Evolutionary conservation across 345 rosid species (phyloP).

Genomic region (Citrus medica): DNA sequence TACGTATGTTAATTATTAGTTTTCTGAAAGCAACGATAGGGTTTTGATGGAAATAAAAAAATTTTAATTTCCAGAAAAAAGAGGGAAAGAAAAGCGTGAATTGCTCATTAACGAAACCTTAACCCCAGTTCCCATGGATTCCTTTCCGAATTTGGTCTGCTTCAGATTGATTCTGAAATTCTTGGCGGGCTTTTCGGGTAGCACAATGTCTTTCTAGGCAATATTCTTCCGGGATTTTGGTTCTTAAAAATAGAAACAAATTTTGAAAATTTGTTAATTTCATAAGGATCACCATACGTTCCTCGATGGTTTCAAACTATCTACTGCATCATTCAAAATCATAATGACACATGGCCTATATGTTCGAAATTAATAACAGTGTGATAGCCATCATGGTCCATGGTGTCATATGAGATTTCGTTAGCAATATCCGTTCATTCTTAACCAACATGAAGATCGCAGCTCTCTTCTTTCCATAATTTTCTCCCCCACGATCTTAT

Average conservation of each 20-base stretch:
- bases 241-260: conserved; percentile 11
- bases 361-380: background rate
- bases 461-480: background rate
- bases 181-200: conserved; percentile 28
- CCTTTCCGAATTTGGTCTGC: background rate
- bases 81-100: background rate
- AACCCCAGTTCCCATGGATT: conserved; percentile 18
- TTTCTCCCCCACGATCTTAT: background rate
- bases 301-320: background rate
- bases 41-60: background rate
- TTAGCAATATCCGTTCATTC: background rate
- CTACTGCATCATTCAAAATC: background rate
- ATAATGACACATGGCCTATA: background rate
- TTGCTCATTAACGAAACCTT: conserved; percentile 15
- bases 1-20: too few relatives aligned
- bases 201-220: background rate
- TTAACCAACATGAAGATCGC: background rate
- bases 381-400: background rate
- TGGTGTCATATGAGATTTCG: background rate
- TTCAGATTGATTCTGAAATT: conserved; percentile 1
- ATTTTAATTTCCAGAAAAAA: background rate
- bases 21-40: background rate
- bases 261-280: conserved; percentile 18
- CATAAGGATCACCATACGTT: background rate
- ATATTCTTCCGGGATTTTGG: background rate